Evolutionary conservation across 129 eudicot species (phyloP).

Genomic region (Chrysanthemum seticuspe): DNA sequence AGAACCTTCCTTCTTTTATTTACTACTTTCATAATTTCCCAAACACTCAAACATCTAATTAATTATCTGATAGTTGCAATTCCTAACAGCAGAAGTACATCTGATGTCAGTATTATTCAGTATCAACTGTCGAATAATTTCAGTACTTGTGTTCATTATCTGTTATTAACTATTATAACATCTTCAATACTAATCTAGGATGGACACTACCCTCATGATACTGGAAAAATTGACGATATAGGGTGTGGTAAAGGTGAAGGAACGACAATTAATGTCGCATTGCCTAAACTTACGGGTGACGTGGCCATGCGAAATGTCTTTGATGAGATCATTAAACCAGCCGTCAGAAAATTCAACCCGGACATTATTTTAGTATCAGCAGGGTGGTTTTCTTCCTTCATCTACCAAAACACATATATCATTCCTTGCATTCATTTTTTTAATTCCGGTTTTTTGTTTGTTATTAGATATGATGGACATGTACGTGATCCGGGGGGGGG

Average conservation of each 20-base stretch:
- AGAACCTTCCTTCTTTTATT: neutral
- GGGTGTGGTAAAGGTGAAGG: slow-evolving; percentile 81
- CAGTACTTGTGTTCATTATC: too few species aligned
- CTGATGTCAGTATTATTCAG: neutral
- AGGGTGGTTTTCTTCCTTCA: too few species aligned
- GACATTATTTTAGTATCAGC: too few species aligned
- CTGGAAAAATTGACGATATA: slow-evolving; percentile 71
- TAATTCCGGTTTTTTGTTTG: too few species aligned
- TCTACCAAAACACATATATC: too few species aligned
- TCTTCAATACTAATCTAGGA: slow-evolving; percentile 38
- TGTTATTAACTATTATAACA: too few species aligned
- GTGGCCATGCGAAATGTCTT: slow-evolving; percentile 76
- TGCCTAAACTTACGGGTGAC: slow-evolving; percentile 87
- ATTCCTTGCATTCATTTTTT: too few species aligned
- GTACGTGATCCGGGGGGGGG: slow-evolving; percentile 51
- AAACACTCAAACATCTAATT: too few species aligned
- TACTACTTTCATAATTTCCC: too few species aligned
- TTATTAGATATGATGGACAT: slow-evolving; percentile 46
- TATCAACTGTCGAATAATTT: too few species aligned
- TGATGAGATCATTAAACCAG: slow-evolving; percentile 29
- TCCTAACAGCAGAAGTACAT: neutral
- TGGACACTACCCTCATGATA: slow-evolving; percentile 77
- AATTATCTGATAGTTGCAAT: too few species aligned
- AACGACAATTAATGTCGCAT: slow-evolving; percentile 73
- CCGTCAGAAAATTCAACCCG: too few species aligned